Conservation (phyloP, 179 eudicot genomes). For the Sideroxylon spinosum region DNA sequence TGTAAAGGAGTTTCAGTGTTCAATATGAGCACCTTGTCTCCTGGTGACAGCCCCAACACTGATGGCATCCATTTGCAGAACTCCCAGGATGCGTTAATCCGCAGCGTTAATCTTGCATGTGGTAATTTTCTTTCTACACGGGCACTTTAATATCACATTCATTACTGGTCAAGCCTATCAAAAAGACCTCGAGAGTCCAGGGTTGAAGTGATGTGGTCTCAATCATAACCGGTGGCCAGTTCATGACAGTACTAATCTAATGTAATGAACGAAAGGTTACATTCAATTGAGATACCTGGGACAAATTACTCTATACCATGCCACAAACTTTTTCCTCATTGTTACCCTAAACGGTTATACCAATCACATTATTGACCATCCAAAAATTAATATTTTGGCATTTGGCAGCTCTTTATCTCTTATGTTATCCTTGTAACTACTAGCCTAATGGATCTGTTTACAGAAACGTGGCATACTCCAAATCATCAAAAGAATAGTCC, state of each 20-base stretch:
- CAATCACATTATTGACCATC: slow-evolving; percentile 7
- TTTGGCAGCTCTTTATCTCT: slow-evolving; percentile 8
- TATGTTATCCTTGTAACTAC: not conserved
- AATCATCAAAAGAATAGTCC: not conserved
- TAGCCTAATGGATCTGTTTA: not conserved
- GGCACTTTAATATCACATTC: no score
- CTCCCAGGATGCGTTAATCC: slow-evolving; percentile 69
- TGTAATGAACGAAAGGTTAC: no score
- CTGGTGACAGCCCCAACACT: slow-evolving; percentile 90
- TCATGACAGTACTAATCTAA: not conserved
- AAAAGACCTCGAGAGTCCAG: not conserved
- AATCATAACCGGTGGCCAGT: slow-evolving; percentile 26
- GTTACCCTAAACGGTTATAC: slow-evolving; percentile 3
- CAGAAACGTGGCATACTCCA: not conserved
- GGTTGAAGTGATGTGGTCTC: not conserved
- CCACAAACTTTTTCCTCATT: slow-evolving; percentile 4
- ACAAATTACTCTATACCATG: not conserved
- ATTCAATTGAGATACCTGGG: not conserved
- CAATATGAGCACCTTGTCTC: slow-evolving; percentile 55
- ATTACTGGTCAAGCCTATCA: not conserved
- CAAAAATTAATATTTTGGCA: slow-evolving; percentile 13
- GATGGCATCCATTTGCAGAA: slow-evolving; percentile 92
- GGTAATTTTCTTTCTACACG: slow-evolving; percentile 43
- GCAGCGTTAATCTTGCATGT: slow-evolving; percentile 55
- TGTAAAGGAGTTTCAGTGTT: slow-evolving; percentile 69